These are phyloP conservation scores for Verticillium zaregamsianum DNA, from an alignment of 2,329 filamentous ascomycete genomes.

Conservation along the genomic window DNA sequence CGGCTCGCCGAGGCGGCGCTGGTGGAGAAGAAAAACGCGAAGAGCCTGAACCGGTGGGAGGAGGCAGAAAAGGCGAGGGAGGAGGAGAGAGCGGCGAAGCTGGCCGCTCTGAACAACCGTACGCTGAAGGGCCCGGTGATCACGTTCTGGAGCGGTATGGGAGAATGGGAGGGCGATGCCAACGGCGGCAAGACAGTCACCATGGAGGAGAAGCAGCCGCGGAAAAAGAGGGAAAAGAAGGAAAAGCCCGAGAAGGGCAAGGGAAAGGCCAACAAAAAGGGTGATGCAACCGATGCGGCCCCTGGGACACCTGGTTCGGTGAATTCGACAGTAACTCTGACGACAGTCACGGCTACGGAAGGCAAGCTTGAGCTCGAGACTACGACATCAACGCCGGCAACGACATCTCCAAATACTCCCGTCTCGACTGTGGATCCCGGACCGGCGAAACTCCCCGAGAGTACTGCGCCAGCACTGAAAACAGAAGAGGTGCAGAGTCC, in stretches of 20 bases:
- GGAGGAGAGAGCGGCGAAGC: constrained; percentile 74
- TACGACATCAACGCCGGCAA: neutral
- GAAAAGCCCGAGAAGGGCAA: constrained; percentile 30
- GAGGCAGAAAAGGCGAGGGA: constrained; percentile 85
- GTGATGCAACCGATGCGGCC: neutral
- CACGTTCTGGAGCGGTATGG: constrained; percentile 89
- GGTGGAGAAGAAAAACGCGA: constrained; percentile 82
- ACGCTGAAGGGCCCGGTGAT: constrained; percentile 86
- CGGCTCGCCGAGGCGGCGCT: constrained; percentile 76
- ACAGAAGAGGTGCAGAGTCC: neutral
- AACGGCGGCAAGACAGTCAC: constrained; percentile 66
- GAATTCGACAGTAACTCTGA: neutral
- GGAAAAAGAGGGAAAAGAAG: constrained; percentile 53
- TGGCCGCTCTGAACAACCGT: constrained; percentile 84
- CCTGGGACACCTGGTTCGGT: neutral
- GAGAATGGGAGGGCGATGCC: constrained; percentile 56
- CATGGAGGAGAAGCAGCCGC: constrained; percentile 53
- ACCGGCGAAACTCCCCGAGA: neutral
- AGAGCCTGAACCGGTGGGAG: constrained; percentile 91
- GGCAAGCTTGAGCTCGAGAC: neutral
- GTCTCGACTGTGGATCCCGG: neutral
- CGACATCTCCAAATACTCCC: neutral
- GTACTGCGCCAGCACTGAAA: constrained; percentile 9
- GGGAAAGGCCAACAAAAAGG: constrained; percentile 17
- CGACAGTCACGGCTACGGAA: neutral